phyloP scores from a whole-genome alignment of 176 grass and related monocot species.

The Oryza nivara region DNA sequence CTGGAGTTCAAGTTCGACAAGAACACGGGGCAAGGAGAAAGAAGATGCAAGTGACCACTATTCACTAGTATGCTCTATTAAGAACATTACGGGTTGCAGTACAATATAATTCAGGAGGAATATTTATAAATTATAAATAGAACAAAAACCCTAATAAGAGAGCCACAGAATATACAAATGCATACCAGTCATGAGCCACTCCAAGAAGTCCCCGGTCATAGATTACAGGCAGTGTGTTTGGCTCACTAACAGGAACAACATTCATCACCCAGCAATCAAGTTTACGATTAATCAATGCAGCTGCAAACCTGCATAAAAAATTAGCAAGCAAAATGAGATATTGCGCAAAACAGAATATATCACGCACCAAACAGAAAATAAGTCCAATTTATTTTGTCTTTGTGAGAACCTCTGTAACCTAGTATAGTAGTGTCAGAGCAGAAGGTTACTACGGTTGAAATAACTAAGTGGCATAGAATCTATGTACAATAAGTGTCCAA shows the following conservation, averaged over 20 bases:
- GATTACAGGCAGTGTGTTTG: slow-evolving; percentile 88
- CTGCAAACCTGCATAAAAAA: slow-evolving; percentile 66
- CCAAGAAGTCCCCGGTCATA: slow-evolving; percentile 96
- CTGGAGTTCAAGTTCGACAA: background rate
- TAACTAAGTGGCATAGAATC: background rate
- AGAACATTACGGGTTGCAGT: slow-evolving; percentile 20
- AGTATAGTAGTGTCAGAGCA: background rate
- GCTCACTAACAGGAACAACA: slow-evolving; percentile 75
- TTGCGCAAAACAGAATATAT: background rate
- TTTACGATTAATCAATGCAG: slow-evolving; percentile 69
- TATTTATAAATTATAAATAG: slow-evolving; percentile 17
- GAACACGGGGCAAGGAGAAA: background rate
- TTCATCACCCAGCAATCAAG: slow-evolving; percentile 98
- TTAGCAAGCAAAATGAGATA: slow-evolving; percentile 20
- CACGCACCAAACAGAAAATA: slow-evolving; percentile 9
- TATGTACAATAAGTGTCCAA: background rate
- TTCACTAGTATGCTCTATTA: background rate
- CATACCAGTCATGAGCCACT: slow-evolving; percentile 93
- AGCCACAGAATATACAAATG: slow-evolving; percentile 17
- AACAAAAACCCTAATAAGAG: slow-evolving; percentile 4
- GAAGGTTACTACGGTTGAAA: background rate
- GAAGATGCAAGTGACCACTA: background rate
- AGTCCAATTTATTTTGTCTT: slow-evolving; percentile 6
- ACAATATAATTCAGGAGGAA: slow-evolving; percentile 11
- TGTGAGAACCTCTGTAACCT: background rate